phyloP scores from a whole-genome alignment of 2,329 filamentous ascomycete species.

The Dryadomyces quercivorus region DNA sequence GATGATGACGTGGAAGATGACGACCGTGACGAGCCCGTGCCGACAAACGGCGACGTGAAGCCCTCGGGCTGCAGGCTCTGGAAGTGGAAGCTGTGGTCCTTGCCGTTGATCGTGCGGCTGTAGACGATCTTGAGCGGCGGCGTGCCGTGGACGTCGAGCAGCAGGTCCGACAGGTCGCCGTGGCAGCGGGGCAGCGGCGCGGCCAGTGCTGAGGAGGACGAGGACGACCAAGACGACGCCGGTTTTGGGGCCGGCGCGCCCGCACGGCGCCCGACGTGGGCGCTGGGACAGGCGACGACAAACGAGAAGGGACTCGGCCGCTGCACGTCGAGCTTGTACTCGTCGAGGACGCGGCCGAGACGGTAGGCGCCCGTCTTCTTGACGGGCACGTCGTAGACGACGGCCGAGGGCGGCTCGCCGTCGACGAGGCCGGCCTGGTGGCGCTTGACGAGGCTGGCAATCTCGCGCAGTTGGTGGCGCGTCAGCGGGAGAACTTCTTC shows the following conservation, averaged over 20 bases:
- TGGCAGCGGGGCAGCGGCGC: slow-evolving; percentile 49
- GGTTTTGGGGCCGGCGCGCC: neutral
- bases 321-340: slow-evolving; percentile 88
- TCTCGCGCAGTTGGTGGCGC: slow-evolving; percentile 58
- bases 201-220: slow-evolving; percentile 32
- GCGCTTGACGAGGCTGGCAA: slow-evolving; percentile 56
- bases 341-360: slow-evolving; percentile 74
- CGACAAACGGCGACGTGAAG: slow-evolving; percentile 64
- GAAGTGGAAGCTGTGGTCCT: slow-evolving; percentile 75
- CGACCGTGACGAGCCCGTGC: slow-evolving; percentile 28
- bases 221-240: slow-evolving; percentile 37
- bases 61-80: slow-evolving; percentile 90
- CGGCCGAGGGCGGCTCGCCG: slow-evolving; percentile 31
- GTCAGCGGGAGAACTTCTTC: slow-evolving; percentile 72
- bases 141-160: slow-evolving; percentile 73
- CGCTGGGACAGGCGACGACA: slow-evolving; percentile 76
- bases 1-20: neutral
- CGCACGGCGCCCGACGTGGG: slow-evolving; percentile 36
- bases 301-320: slow-evolving; percentile 64
- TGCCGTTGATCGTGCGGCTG: slow-evolving; percentile 73
- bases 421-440: slow-evolving; percentile 29
- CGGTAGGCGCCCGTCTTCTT: slow-evolving; percentile 85
- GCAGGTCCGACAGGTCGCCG: slow-evolving; percentile 76
- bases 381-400: slow-evolving; percentile 59
- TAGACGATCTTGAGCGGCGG: slow-evolving; percentile 90